These are phyloP conservation scores for Nakazawaea holstii DNA, from an alignment of 805 yeast genomes.

Conservation along the genomic window DNA sequence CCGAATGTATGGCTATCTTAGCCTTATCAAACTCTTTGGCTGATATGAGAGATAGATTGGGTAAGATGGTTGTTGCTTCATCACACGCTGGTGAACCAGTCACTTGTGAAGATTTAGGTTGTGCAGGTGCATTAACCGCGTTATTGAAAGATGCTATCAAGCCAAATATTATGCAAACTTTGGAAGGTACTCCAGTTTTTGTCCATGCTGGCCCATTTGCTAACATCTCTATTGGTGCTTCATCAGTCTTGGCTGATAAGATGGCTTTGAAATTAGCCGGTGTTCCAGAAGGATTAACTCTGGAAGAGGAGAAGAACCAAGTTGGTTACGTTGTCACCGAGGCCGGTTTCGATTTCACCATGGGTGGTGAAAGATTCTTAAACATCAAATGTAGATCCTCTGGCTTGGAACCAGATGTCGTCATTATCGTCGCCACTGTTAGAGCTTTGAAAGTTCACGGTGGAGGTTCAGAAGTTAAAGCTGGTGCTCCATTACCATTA, in stretches of 20 bases:
- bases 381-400: conserved; percentile 93
- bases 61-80: conserved; percentile 85
- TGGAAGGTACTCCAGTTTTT: conserved; percentile 96
- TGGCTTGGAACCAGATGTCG: conserved; percentile 82
- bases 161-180: conserved; percentile 95
- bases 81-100: conserved; percentile 71
- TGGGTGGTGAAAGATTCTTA: conserved; percentile 98
- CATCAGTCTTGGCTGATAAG: conserved; percentile 89
- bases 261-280: conserved; percentile 90
- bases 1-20: conserved; percentile 93
- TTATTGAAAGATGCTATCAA: conserved; percentile 92
- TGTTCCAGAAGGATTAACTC: conserved; percentile 37
- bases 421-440: conserved; percentile 92
- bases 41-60: conserved; percentile 85
- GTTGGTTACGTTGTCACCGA: conserved; percentile 92
- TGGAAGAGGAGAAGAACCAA: conserved; percentile 28
- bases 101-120: conserved; percentile 91
- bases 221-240: conserved; percentile 94
- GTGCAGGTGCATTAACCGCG: conserved; percentile 95
- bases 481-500: conserved; percentile 81
- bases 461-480: conserved; percentile 95
- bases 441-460: conserved; percentile 97
- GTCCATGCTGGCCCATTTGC: conserved; percentile 99
- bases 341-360: conserved; percentile 97
- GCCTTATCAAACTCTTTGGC: conserved; percentile 74